phyloP scores from a whole-genome alignment of 2,329 filamentous ascomycete species.

The Laburnicola sp. region DNA sequence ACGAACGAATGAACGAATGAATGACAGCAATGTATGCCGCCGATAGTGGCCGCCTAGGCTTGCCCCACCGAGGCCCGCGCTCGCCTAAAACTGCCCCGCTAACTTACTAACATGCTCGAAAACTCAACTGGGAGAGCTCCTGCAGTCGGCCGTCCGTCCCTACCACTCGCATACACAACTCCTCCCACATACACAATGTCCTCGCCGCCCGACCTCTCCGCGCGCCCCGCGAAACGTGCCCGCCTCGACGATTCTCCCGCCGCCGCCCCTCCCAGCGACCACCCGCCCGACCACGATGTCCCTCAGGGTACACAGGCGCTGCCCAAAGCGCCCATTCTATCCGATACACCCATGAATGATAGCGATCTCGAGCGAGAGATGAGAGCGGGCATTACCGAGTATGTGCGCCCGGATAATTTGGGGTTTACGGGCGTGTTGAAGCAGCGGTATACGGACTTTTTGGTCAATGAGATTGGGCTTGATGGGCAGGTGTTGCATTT shows the following conservation, averaged over 20 bases:
- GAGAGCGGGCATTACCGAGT: constrained; percentile 64
- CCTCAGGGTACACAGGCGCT: neutral
- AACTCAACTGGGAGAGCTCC: neutral
- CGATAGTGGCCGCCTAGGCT: neutral
- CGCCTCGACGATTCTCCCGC: constrained; percentile 32
- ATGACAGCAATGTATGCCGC: neutral
- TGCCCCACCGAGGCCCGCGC: neutral
- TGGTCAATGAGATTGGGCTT: constrained; percentile 84
- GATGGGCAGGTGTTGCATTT: constrained; percentile 78
- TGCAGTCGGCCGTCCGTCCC: neutral
- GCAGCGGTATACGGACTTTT: constrained; percentile 83
- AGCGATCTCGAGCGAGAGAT: constrained; percentile 47
- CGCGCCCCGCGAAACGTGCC: constrained; percentile 39
- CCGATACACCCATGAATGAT: constrained; percentile 20
- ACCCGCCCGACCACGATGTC: constrained; percentile 11
- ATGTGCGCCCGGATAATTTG: constrained; percentile 59
- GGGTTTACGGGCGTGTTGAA: constrained; percentile 69
- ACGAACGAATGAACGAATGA: neutral
- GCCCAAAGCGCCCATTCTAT: constrained; percentile 16
- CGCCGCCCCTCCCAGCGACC: constrained; percentile 5
- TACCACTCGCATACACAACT: constrained; percentile 28
- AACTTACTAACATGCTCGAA: constrained; percentile 3
- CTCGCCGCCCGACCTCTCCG: constrained; percentile 6
- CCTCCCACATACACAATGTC: constrained; percentile 24
- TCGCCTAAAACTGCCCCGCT: constrained; percentile 11